Evolutionary conservation across 352 stramenopile species (phyloP), one percentile per base, ranked within the genome.

Genomic region (Pelagophyceae sp.): DNA sequence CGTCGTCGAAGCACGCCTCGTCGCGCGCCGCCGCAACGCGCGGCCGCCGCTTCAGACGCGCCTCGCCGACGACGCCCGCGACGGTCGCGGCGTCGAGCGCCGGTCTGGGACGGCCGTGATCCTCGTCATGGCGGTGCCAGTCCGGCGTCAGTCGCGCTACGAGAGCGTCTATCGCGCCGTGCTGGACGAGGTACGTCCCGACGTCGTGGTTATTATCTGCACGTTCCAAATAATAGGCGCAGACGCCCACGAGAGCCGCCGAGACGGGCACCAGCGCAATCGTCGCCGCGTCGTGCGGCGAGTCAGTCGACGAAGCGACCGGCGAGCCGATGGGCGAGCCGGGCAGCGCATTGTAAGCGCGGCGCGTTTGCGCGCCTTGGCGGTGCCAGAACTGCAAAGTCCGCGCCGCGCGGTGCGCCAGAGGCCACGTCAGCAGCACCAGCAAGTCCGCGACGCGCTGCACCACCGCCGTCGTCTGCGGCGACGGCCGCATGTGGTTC

Each of bases 391-490:
- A 29, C 35, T 72, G 64, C 19, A 72, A 15, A 3, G 64, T 45
- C 31, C 64, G 64, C 6, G 64, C 64, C 19, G 64, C 64, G 35
- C 64, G 64, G 64, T 72, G 64, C 35, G 64, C 6, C 6, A 51
- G 35, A 5, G 64, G 64, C 64, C 64, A 72, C 19, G 40, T 50
- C 31, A 72, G 20, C 11, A 25, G 3, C 5, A 71, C 31, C n/a
- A 71, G 61, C 11, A 11, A 31, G 33, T 71, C 61, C n/a, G 1
- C 19, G 61, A 71, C 31, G 61, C 27, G 3, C 6, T 31, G 33
- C 15, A n/a, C 29, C 61, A 31, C 37, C 2, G 17, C 29, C 5
- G 23, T 67, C 29, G 23, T 67, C 58, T 11, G 25, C 31, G 29
- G 32, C 64, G 32, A 51, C 64, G 60, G 5, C 60, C 11, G 11